Evolutionary conservation across 345 rosid species (phyloP).

Genomic region (Camelina hispida): DNA sequence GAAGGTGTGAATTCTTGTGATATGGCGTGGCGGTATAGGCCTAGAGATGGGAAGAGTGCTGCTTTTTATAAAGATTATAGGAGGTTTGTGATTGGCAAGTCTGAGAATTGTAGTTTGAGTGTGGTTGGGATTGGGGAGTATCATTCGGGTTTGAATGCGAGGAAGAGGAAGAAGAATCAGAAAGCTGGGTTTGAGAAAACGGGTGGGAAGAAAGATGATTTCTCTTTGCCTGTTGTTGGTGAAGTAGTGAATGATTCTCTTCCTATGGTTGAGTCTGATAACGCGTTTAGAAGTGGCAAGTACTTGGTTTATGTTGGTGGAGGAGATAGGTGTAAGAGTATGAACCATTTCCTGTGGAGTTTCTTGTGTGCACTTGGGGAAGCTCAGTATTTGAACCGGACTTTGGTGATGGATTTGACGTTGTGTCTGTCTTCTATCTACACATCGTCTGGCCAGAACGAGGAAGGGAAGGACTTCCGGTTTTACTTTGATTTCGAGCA

Average conservation of each 20-base stretch:
- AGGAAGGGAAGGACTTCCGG: conserved; percentile 95
- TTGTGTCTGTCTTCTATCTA: conserved; percentile 79
- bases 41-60: conserved; percentile 90
- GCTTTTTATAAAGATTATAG: conserved; percentile 90
- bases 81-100: conserved; percentile 66
- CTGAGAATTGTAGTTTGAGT: conserved; percentile 66
- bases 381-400: conserved; percentile 89
- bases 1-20: conserved; percentile 68
- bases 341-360: conserved; percentile 97
- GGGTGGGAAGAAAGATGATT: conserved; percentile 44
- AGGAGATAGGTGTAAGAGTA: conserved; percentile 92
- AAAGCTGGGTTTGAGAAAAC: conserved; percentile 69
- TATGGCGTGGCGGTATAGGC: conserved; percentile 96
- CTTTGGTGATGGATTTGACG: conserved; percentile 87
- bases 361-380: conserved; percentile 95
- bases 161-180: conserved; percentile 85
- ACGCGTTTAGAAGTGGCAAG: conserved; percentile 63
- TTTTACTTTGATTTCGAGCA: conserved; percentile 96
- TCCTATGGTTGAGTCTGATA: conserved; percentile 69
- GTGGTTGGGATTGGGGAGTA: conserved; percentile 78
- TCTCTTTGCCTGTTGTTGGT: conserved; percentile 66
- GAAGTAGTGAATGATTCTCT: conserved; percentile 80
- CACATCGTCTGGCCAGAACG: conserved; percentile 71
- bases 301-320: conserved; percentile 81
- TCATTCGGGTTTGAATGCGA: conserved; percentile 86